Percentiles rank a stretch among this genome's conserved stretches.
Evolutionary conservation across 2,329 filamentous ascomycete species (phyloP).

Genomic region (Aspergillus sp.): DNA sequence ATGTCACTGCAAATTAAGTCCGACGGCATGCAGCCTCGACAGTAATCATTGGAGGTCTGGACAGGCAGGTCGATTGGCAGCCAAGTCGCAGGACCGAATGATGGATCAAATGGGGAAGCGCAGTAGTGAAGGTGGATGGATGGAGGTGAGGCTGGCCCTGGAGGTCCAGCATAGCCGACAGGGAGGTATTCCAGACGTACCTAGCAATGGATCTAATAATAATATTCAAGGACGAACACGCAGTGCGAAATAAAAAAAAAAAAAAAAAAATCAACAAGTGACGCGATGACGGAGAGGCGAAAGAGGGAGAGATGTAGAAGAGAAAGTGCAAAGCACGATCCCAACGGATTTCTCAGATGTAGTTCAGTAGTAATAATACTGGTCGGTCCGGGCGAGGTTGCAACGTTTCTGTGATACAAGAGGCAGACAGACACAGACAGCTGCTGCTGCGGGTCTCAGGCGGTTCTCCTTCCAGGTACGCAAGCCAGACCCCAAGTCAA

Average conservation of each 20-base stretch:
- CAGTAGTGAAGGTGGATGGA: conserved; percentile 7
- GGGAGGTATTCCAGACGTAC: not conserved
- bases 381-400: conserved; percentile 8
- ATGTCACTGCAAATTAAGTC: conserved; percentile 24
- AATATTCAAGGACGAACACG: conserved; percentile 4
- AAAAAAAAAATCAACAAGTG: too few relatives aligned
- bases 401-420: conserved; percentile 13
- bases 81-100: conserved; percentile 17
- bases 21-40: conserved; percentile 18
- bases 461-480: conserved; percentile 4
- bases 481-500: not conserved
- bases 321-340: not conserved
- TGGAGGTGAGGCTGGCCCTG: conserved; percentile 18
- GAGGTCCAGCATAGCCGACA: conserved; percentile 9
- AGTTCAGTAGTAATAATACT: conserved; percentile 17
- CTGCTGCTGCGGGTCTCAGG: conserved; percentile 4
- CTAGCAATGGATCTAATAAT: conserved; percentile 10
- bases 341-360: conserved; percentile 6
- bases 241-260: too few relatives aligned
- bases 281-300: too few relatives aligned
- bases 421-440: conserved; percentile 3
- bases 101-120: conserved; percentile 20
- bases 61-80: conserved; percentile 11
- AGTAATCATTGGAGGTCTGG: conserved; percentile 18
- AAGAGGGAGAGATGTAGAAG: too few relatives aligned